Evolutionary conservation across 768 basidiomycete species (phyloP), one percentile per base, ranked within the genome.

Genomic region (Tephrocybe rancida): DNA sequence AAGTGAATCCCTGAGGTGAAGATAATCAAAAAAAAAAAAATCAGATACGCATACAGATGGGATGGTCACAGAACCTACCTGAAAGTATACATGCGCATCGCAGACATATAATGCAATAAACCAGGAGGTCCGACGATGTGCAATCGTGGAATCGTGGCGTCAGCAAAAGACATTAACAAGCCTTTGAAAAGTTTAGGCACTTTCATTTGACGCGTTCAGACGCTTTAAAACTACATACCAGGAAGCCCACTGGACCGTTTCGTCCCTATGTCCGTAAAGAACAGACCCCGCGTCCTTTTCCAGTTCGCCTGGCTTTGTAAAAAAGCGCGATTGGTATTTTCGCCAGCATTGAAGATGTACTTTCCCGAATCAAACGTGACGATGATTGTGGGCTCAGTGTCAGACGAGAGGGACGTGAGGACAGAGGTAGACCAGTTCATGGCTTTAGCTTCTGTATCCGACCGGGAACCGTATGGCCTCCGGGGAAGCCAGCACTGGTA

Each of bases 341-440:
- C 94, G 7, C 91, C 87, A 18, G 78, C 84, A 69, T 95, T 95
- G 78, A 98, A 93, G 34, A 95, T 77, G 61, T 95, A 98, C 61
- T 92, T 89, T 11, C 82, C 86, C 48, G 79, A 75, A 59, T 90
- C 87, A 66, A 94, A 95, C 1, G 80, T 76, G 59, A 96, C 70
- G 54, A 89, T 71, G 22, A 97, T 71, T 8, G 87, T 81, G 0
- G 94, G 87, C 58, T 92, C 86, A 1, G 94, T 90, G 72, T 98
- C 95, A 46, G 84, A 83, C 3, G 87, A 81, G 16, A 76, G 63
- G 0, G 81, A 69, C 38, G 79, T 82, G 50, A 87, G 70, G 24
- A 87, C 82, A 3, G 81, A 80, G 2, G 84, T 75, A 25, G 78
- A 82, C 88, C 89, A 91, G 55, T 76, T 75, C 83, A 84, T 81